Percentiles rank a stretch among this genome's conserved stretches.
These are phyloP conservation scores for Linnemannia elongata DNA, from an alignment of 192 early-diverging fungal species.

Conservation along the genomic window DNA sequence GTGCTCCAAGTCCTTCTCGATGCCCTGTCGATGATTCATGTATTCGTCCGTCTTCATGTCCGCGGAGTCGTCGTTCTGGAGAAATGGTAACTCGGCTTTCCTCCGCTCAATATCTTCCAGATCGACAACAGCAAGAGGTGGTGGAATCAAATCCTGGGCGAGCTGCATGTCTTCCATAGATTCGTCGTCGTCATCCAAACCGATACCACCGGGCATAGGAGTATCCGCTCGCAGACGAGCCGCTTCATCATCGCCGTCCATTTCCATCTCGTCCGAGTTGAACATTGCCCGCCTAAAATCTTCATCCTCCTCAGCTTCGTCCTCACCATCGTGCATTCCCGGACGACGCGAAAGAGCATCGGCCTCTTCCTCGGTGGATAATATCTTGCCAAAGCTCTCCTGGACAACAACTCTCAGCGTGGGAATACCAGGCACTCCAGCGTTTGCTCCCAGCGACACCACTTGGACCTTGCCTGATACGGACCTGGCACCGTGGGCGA, in stretches of 20 bases:
- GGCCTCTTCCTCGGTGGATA: not conserved
- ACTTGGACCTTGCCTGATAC: constrained; percentile 31
- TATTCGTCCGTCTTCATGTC: constrained; percentile 14
- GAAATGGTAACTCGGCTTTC: not conserved
- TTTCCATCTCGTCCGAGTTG: constrained; percentile 56
- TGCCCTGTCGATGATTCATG: constrained; percentile 14
- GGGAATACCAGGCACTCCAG: not conserved
- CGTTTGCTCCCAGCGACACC: constrained; percentile 23
- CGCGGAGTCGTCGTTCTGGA: not conserved
- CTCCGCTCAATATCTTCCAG: constrained; percentile 32
- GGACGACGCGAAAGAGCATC: constrained; percentile 21
- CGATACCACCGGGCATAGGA: constrained; percentile 53
- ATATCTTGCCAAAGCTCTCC: constrained; percentile 33
- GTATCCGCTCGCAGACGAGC: constrained; percentile 51
- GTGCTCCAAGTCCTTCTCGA: constrained; percentile 34
- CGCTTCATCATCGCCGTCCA: constrained; percentile 49
- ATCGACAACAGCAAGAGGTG: constrained; percentile 25
- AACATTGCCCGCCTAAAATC: constrained; percentile 54
- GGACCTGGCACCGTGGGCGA: constrained; percentile 25
- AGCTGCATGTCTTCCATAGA: constrained; percentile 45
- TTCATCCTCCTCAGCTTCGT: constrained; percentile 51
- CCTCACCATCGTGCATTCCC: constrained; percentile 54
- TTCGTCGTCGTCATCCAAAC: constrained; percentile 50
- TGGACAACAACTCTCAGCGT: constrained; percentile 30
- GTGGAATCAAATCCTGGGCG: constrained; percentile 47